A percentile compares a stretch with the other conserved stretches of the same genome.
phyloP scores from a whole-genome alignment of 345 rosid species.

The Arabidopsis arenosa region DNA sequence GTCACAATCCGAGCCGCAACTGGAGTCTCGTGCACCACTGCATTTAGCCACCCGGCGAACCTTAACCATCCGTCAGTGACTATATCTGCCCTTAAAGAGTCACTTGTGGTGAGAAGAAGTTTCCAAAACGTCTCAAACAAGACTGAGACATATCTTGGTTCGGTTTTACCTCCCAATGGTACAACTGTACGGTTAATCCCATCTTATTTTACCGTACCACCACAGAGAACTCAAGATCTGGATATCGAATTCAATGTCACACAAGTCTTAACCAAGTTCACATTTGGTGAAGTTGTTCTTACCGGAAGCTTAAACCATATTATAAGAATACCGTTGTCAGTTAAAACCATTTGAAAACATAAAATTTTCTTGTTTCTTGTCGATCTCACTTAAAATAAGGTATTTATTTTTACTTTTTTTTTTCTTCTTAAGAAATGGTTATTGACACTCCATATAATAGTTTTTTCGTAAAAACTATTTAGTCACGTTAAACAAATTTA shows the following conservation, averaged over 20 bases:
- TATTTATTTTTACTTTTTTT: not conserved
- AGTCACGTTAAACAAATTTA: too few species aligned
- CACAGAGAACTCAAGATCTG: constrained; percentile 55
- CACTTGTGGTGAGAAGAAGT: constrained; percentile 54
- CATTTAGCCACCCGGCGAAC: constrained; percentile 60
- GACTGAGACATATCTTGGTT: constrained; percentile 59
- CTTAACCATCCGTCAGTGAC: constrained; percentile 83
- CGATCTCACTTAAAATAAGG: not conserved
- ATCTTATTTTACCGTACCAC: constrained; percentile 60
- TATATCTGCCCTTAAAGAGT: constrained; percentile 54
- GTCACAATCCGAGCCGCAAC: constrained; percentile 52
- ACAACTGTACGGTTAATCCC: constrained; percentile 60
- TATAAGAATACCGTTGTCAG: constrained; percentile 65
- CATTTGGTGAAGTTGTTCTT: constrained; percentile 74
- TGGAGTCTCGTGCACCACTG: constrained; percentile 55
- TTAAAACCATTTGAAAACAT: constrained; percentile 43
- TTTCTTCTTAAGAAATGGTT: too few species aligned
- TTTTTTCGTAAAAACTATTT: too few species aligned
- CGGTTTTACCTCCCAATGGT: constrained; percentile 70
- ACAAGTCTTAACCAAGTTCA: constrained; percentile 46
- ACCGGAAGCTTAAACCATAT: constrained; percentile 78
- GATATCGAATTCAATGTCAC: constrained; percentile 58
- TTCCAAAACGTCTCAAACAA: constrained; percentile 61
- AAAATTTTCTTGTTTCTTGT: not conserved
- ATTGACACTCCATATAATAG: too few species aligned